Conservation (phyloP, 2,329 filamentous ascomycete species). For the Fusarium keratoplasticum region DNA sequence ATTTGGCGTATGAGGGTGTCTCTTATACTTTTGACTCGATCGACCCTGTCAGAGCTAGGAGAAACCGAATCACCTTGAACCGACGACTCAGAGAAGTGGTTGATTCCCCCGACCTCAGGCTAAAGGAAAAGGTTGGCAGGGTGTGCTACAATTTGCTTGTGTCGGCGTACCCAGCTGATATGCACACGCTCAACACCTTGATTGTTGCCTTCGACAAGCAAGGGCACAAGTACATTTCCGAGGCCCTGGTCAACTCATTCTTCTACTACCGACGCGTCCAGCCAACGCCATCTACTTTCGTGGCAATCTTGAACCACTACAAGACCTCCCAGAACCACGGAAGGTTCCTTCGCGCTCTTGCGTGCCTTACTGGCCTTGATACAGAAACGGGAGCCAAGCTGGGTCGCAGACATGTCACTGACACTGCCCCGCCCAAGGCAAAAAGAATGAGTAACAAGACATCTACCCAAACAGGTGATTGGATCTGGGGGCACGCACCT, state of each 20-base stretch:
- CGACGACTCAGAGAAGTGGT: slow-evolving; percentile 46
- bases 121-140: slow-evolving; percentile 51
- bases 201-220: slow-evolving; percentile 72
- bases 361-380: slow-evolving; percentile 60
- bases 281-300: slow-evolving; percentile 62
- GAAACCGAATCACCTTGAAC: slow-evolving; percentile 47
- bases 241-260: slow-evolving; percentile 65
- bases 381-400: slow-evolving; percentile 53
- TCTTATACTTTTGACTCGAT: slow-evolving; percentile 45
- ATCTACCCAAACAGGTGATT: slow-evolving; percentile 47
- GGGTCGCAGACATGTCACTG: slow-evolving; percentile 49
- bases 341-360: slow-evolving; percentile 58
- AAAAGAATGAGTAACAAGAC: slow-evolving; percentile 45
- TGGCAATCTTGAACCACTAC: slow-evolving; percentile 64
- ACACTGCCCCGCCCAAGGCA: slow-evolving; percentile 45
- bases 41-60: slow-evolving; percentile 41
- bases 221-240: slow-evolving; percentile 61
- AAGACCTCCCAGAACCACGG: slow-evolving; percentile 54
- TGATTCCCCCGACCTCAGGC: slow-evolving; percentile 32
- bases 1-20: slow-evolving; percentile 30
- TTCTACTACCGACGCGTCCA: slow-evolving; percentile 56
- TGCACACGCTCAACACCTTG: slow-evolving; percentile 78
- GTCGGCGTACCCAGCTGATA: slow-evolving; percentile 69
- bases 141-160: slow-evolving; percentile 76
- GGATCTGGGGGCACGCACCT: slow-evolving; percentile 54